Evolutionary conservation across 805 yeast species (phyloP), one percentile per base, ranked within the genome.

Genomic region (Lipomyces yamanashiensis): DNA sequence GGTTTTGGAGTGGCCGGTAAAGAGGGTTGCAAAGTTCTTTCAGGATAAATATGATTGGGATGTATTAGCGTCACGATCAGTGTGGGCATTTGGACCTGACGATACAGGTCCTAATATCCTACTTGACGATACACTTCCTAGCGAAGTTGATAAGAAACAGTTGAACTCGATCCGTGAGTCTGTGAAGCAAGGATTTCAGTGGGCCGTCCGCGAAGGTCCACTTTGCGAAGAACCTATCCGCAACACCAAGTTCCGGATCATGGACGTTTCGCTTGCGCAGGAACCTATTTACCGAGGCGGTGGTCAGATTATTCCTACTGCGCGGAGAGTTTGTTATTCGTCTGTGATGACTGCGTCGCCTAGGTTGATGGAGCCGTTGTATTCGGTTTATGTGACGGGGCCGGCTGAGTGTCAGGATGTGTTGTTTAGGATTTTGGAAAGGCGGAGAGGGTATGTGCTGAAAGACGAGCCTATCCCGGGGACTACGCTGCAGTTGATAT

Each of bases 201-300:
- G 96, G 95, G 87, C 88, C 1, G 80, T 84, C 0, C 80, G 85
- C 61, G 96, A 90, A 71, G 99, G 99, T 0, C 99, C 99, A 0
- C 78, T 95, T n/a, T 86, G 96, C 66, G 96, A 89, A 64, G 97
- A 91, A 72, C 87, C 89, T 0, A 80, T 95, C 7, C 77, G 89
- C 58, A 83, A 86, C 59, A 84, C 87, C 6, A 85, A 84, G 67
- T 91, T 95, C 75, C 84, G 85, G 60, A 80, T 95, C 47, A 79
- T 90, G 53, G 90, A 87, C 61, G 83, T 85, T 0, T 76, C 78
- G 0, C 71, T 89, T 2, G 81, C 87, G 6, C 75, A 79, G 0
- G 81, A 82, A 36, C 77, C 79, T 5, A 69, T 80, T 1, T 84
- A 81, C 47, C 76, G 87, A 48, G 82, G 84, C 34, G 81, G 84